Percentiles rank a stretch among this genome's conserved stretches.
phyloP scores from a whole-genome alignment of 2,329 filamentous ascomycete genomes.

The Chlorencoelia australis region DNA sequence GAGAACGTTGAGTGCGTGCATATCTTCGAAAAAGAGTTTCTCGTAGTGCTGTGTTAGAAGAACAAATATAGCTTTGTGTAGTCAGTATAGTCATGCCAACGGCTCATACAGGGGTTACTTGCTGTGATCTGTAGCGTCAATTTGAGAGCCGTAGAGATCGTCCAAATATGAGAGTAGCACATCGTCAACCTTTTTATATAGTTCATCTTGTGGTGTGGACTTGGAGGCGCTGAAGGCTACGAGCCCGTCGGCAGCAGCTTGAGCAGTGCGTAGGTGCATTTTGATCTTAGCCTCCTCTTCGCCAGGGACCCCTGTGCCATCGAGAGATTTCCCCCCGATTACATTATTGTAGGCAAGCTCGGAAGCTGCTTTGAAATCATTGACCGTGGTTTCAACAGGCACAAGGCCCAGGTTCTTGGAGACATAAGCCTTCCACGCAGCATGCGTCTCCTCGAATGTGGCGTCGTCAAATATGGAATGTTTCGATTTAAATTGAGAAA shows the following conservation, averaged over 20 bases:
- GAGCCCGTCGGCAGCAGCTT: slow-evolving; percentile 34
- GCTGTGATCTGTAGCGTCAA: slow-evolving; percentile 45
- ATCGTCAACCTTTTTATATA: slow-evolving; percentile 50
- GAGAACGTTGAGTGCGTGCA: slow-evolving; percentile 75
- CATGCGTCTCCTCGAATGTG: background rate
- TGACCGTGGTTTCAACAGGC: background rate
- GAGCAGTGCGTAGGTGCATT: slow-evolving; percentile 48
- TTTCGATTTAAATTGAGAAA: background rate
- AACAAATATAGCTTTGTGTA: slow-evolving; percentile 53
- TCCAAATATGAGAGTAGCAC: slow-evolving; percentile 73
- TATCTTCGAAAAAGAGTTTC: slow-evolving; percentile 72
- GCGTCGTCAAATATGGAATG: background rate
- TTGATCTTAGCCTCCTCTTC: slow-evolving; percentile 55
- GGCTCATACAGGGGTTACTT: background rate
- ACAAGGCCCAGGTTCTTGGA: background rate
- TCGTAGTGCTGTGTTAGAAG: slow-evolving; percentile 54
- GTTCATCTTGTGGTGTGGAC: slow-evolving; percentile 24
- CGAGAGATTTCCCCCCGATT: slow-evolving; percentile 41
- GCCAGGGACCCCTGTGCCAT: slow-evolving; percentile 43
- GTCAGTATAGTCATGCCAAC: background rate
- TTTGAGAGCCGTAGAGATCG: slow-evolving; percentile 46
- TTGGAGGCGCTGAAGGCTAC: background rate
- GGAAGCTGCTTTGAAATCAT: slow-evolving; percentile 27
- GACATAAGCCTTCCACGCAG: background rate
- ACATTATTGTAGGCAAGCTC: slow-evolving; percentile 29